Conservation (phyloP, 2,329 filamentous ascomycete species). For the Geosmithia flava region DNA sequence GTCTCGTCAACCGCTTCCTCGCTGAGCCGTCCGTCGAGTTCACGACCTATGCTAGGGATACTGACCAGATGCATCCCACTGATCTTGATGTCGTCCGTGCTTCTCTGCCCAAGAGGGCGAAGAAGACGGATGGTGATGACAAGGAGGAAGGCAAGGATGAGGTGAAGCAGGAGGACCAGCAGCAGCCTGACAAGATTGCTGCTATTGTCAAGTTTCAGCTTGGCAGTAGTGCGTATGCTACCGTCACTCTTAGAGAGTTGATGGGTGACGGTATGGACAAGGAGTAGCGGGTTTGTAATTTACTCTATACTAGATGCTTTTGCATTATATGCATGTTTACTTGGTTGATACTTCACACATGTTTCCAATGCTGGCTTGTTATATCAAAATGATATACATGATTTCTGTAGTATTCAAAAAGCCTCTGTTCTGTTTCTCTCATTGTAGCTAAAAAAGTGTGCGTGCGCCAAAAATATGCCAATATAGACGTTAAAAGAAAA, state of each 20-base stretch:
- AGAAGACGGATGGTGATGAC: slow-evolving; percentile 1
- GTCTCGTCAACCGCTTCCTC: slow-evolving; percentile 62
- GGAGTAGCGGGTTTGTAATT: neutral
- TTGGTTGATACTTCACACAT: too few species aligned
- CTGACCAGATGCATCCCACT: slow-evolving; percentile 80
- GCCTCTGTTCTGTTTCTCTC: neutral
- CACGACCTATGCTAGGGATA: slow-evolving; percentile 53
- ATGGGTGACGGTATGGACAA: slow-evolving; percentile 36
- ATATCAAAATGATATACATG: too few species aligned
- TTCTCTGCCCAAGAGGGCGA: slow-evolving; percentile 12
- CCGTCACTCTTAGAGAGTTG: slow-evolving; percentile 68
- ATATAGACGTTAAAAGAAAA: neutral
- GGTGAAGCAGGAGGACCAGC: neutral
- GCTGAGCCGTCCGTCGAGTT: slow-evolving; percentile 52
- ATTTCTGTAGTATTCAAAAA: neutral
- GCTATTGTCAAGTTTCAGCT: slow-evolving; percentile 66
- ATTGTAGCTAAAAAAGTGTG: neutral
- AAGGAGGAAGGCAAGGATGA: slow-evolving; percentile 3
- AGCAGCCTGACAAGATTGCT: slow-evolving; percentile 32
- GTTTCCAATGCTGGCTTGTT: too few species aligned
- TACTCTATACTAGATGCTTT: too few species aligned
- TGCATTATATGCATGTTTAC: too few species aligned
- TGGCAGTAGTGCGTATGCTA: slow-evolving; percentile 71
- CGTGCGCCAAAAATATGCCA: neutral
- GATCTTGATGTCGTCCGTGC: slow-evolving; percentile 60